Conservation (phyloP, 805 yeast species). For the Candida tallmaniae region DNA sequence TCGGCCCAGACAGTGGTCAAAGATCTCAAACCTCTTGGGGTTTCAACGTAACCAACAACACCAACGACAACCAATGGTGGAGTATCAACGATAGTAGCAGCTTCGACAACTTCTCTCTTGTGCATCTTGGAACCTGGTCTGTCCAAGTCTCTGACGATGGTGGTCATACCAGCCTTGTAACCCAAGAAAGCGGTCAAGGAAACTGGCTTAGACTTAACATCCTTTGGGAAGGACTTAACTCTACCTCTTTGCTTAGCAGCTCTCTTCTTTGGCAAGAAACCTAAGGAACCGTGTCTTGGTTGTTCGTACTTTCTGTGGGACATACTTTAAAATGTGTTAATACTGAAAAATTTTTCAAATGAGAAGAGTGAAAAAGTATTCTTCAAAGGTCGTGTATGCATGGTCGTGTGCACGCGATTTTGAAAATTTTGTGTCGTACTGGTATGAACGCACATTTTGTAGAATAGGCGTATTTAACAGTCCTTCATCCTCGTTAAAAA, state of each 20-base stretch:
- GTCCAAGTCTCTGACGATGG: constrained; percentile 99
- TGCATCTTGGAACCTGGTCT: constrained; percentile 99
- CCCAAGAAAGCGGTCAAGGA: constrained; percentile 95
- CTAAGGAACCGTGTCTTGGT: constrained; percentile 99
- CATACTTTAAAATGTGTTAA: constrained; percentile 43
- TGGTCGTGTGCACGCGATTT: too few relatives aligned
- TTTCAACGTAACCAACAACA: constrained; percentile 99
- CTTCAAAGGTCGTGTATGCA: not conserved
- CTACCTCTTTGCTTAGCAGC: constrained; percentile 97
- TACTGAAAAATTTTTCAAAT: constrained; percentile 7
- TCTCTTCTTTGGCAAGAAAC: constrained; percentile 99
- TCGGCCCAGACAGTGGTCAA: constrained; percentile 99
- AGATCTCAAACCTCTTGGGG: constrained; percentile 99
- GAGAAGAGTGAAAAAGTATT: too few relatives aligned
- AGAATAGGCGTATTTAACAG: too few relatives aligned
- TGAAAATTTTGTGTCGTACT: too few relatives aligned
- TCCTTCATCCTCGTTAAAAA: too few relatives aligned
- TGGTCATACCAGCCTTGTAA: constrained; percentile 99
- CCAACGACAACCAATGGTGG: constrained; percentile 99
- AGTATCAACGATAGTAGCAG: constrained; percentile 98
- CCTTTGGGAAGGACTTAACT: constrained; percentile 95
- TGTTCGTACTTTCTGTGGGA: constrained; percentile 99
- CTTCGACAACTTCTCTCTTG: constrained; percentile 99
- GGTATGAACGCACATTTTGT: too few relatives aligned
- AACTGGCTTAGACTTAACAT: constrained; percentile 15